A percentile compares a stretch with the other conserved stretches of the same genome.
These are phyloP conservation scores for Mycena indigotica DNA, from an alignment of 768 basidiomycete species.

Conservation along the genomic window DNA sequence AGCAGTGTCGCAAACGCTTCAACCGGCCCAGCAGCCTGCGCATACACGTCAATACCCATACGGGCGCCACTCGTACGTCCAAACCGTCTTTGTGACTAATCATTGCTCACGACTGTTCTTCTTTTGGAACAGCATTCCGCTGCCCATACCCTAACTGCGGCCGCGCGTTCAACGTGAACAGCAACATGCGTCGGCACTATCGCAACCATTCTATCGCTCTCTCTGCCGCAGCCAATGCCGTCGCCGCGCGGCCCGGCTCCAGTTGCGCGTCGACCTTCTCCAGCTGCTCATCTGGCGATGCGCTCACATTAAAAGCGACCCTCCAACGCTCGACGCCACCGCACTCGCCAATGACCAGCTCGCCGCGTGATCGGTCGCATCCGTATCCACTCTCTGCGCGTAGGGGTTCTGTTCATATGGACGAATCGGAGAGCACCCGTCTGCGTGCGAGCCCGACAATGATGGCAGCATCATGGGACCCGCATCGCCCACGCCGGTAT, in stretches of 20 bases:
- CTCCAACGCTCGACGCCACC: too few relatives aligned
- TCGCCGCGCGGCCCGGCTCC: neutral
- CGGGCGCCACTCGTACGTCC: neutral
- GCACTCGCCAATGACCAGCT: too few relatives aligned
- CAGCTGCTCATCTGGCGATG: neutral
- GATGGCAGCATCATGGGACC: too few relatives aligned
- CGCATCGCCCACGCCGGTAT: too few relatives aligned
- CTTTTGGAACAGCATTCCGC: slow-evolving; percentile 40
- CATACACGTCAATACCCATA: neutral
- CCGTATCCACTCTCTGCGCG: too few relatives aligned
- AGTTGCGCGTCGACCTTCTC: neutral
- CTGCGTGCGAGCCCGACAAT: too few relatives aligned
- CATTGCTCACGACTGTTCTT: neutral
- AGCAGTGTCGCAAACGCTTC: neutral
- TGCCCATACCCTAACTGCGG: slow-evolving; percentile 57
- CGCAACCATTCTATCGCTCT: slow-evolving; percentile 38
- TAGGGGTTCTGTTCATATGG: too few relatives aligned
- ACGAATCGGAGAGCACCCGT: too few relatives aligned
- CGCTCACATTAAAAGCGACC: too few relatives aligned
- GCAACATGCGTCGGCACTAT: slow-evolving; percentile 57
- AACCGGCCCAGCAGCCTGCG: neutral
- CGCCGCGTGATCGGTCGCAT: too few relatives aligned
- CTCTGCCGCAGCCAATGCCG: neutral
- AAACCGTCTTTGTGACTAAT: neutral
- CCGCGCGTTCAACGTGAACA: too few relatives aligned